These are phyloP conservation scores for Platanthera zijinensis DNA, from an alignment of 106 monocot genomes.

Conservation along the genomic window DNA sequence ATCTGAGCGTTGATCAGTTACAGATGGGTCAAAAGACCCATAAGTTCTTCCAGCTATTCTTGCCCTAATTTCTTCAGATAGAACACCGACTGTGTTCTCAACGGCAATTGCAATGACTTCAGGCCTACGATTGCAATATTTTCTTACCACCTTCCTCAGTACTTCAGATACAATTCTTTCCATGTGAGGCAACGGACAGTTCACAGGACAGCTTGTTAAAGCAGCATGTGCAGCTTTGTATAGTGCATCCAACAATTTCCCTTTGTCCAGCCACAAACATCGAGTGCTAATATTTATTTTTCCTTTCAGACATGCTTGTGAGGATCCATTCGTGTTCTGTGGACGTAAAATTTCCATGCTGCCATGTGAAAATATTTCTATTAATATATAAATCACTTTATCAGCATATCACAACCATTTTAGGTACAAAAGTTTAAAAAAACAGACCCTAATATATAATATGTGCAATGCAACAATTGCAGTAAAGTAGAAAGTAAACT, in stretches of 20 bases:
- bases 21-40: constrained; percentile 19
- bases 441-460: no score
- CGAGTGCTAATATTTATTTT: constrained; percentile 86
- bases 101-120: constrained; percentile 87
- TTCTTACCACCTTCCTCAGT: constrained; percentile 81
- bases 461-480: no score
- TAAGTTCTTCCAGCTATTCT: constrained; percentile 52
- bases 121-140: constrained; percentile 88
- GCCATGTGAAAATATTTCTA: background rate
- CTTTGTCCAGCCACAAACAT: constrained; percentile 96
- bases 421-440: no score
- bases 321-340: constrained; percentile 36
- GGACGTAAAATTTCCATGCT: constrained; percentile 85
- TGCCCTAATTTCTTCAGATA: constrained; percentile 38
- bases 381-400: background rate
- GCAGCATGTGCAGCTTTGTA: constrained; percentile 95
- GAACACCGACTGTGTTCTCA: constrained; percentile 60
- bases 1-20: constrained; percentile 15
- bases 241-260: constrained; percentile 87
- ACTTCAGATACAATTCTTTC: constrained; percentile 91
- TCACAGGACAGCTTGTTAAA: constrained; percentile 83
- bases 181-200: constrained; percentile 81
- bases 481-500: no score
- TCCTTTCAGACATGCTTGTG: constrained; percentile 60
- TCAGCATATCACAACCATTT: background rate